These are phyloP conservation scores for Hemisphaericaspora subhashii DNA, from an alignment of 1,139 yeast species.

Conservation along the genomic window DNA sequence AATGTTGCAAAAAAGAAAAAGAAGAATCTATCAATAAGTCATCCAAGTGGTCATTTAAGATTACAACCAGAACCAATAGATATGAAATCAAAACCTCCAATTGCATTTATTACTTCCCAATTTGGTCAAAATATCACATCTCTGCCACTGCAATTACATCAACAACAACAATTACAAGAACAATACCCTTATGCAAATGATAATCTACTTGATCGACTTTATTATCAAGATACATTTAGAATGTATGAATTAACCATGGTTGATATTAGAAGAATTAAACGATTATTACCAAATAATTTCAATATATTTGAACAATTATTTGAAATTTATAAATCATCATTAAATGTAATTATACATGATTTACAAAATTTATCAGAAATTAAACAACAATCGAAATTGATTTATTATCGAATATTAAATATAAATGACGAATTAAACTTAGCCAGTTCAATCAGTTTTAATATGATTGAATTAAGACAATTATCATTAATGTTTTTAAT, in stretches of 20 bases:
- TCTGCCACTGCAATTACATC: not conserved
- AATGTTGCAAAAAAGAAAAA: conserved; percentile 2
- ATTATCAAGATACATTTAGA: conserved; percentile 12
- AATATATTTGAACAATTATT: conserved; percentile 13
- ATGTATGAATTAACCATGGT: conserved; percentile 15
- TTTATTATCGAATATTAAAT: conserved; percentile 12
- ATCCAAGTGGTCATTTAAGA: not conserved
- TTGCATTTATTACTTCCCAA: conserved; percentile 5
- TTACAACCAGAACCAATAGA: conserved; percentile 7
- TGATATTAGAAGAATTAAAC: conserved; percentile 19
- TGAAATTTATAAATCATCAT: conserved; percentile 16
- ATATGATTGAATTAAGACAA: conserved; percentile 15
- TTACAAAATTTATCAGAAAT: conserved; percentile 18
- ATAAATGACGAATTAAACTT: conserved; percentile 16
- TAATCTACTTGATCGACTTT: conserved; percentile 12
- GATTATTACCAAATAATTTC: conserved; percentile 17
- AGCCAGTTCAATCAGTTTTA: conserved; percentile 11
- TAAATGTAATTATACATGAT: conserved; percentile 18
- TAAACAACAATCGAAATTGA: conserved; percentile 8
- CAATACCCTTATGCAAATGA: conserved; percentile 2
- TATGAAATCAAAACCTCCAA: conserved; percentile 3
- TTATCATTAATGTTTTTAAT: conserved; percentile 21
- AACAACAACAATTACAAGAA: not conserved
- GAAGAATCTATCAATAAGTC: not conserved
- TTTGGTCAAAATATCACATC: not conserved